Base-by-base conservation (phyloP, 2,329 filamentous ascomycete species). In the Aureobasidium sp. region DNA sequence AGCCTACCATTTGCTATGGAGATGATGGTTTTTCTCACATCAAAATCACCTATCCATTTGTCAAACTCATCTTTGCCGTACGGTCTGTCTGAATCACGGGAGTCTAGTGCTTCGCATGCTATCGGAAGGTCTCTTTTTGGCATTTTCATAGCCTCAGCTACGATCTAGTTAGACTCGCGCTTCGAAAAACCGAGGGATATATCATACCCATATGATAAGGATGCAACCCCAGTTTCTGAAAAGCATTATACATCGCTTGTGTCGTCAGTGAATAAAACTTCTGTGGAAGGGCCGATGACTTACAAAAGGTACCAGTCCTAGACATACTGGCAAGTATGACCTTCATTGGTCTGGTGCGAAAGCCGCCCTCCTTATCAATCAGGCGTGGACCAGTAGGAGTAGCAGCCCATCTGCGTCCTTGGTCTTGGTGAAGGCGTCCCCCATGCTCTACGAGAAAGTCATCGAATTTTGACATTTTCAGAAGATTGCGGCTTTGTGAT, bases 271-370 rank as follows among this genome's bases (percentile, higher is more conserved):
- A 12, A 17, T 25, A 4, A 8, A 29, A 4, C 27, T 29, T 29
- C 27, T 8, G 3, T 29, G 27, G 19, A 47, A 17, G 10, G n/a
- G 12, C 10, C 17, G 6, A 14, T 39, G 6, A 17, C 24, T 34
- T 41, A 52, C 49, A 59, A 42, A 60, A 55, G 1, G 61, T 64
- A 2, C 62, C 61, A 16, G 59, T 64, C 14, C 62, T 58, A 10
- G 56, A 57, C 24, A 58, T 38, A n/a, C 60, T 60, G 14, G 63
- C 53, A 25, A 59, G 55, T 11, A 64, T 56, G 12, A 63, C 55
- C 32, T 55, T 35, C 57, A 64, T 62, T 5, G 57, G 53, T n/a
- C 34, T 47, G 2, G 54, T 61, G 19, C 60, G 56, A 17, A 41
- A 16, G 10, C 47, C 54, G 8, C 45, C 45, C 16, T 49, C 45